Evolutionary conservation across 23 red algal genomes (phyloP), one percentile per base, ranked within the genome.

Genomic region (Agarophyton chilense): DNA sequence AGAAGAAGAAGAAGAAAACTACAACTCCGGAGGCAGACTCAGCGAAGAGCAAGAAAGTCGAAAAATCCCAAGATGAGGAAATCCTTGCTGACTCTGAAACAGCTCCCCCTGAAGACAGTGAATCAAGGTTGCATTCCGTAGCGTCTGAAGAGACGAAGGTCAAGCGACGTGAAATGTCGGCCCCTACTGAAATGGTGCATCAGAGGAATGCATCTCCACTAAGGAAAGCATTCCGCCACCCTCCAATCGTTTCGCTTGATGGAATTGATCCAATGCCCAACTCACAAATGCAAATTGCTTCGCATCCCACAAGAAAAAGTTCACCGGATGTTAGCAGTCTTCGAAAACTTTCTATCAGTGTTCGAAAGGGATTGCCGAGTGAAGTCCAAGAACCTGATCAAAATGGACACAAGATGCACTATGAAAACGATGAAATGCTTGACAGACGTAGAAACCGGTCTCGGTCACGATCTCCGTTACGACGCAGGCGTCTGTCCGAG

Each of bases 1-100:
- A 73, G 51, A 87, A 57, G 61, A 87, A 75, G 65, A 72, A 87
- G 64, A 87, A 87, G 45, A 63, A 31, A 21, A 26, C 51, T 33
- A 13, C 34, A 17, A 26, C 62, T 11, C 2, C 82, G 17, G 34
- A 19, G 1, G 24, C 14, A 18, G 41, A 43, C 25, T 74, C 21
- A 12, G n/a, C 41, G 21, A 74, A 74, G 40, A 33, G 36, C 2
- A 74, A 38, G 1, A 26, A 0, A 65, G n/a, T 1, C 39, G 43
- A 74, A 9, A 74, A 29, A 11, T 39, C 68, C 12, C 68, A 74
- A 43, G 24, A 74, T 74, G 24, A 49, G 29, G 68, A 74, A 43
- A 25, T 49, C 1, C 6, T 25, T 38, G 43, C 7, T 10, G 40
- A 43, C 6, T 46, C 68, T 25, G 68, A 74, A 47, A 74, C 68